A percentile compares a stretch with the other conserved stretches of the same genome.
phyloP scores from a whole-genome alignment of 345 rosid genomes.

The Camelina laxa region DNA sequence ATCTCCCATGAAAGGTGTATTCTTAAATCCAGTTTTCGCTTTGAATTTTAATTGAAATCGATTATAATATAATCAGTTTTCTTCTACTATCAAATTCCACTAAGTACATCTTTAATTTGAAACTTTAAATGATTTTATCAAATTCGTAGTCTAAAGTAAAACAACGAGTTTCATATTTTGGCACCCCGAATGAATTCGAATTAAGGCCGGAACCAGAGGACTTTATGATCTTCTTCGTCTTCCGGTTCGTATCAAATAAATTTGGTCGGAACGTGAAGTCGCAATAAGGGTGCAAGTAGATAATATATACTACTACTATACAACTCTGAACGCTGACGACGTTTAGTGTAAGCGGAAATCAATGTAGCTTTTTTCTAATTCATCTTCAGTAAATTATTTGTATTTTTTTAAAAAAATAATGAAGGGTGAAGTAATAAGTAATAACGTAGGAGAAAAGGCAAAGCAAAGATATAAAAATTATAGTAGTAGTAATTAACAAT shows the following conservation, averaged over 20 bases:
- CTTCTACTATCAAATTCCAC: no score
- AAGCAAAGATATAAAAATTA: slow-evolving; percentile 2
- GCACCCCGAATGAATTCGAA: no score
- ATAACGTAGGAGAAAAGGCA: slow-evolving; percentile 35
- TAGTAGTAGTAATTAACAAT: slow-evolving; percentile 37
- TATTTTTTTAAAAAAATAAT: not conserved
- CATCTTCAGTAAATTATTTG: slow-evolving; percentile 13
- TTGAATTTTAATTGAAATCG: not conserved
- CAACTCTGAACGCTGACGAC: slow-evolving; percentile 35
- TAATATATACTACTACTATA: slow-evolving; percentile 6
- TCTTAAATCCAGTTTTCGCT: not conserved
- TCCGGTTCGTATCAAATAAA: not conserved
- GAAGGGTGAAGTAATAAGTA: not conserved
- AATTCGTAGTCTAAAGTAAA: no score
- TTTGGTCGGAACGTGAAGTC: slow-evolving; percentile 29
- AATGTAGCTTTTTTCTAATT: slow-evolving; percentile 11
- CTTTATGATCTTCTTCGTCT: not conserved
- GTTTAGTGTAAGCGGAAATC: slow-evolving; percentile 30
- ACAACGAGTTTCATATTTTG: no score
- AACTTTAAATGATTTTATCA: no score
- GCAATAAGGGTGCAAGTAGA: slow-evolving; percentile 29
- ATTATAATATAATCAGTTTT: not conserved
- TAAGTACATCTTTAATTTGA: no score
- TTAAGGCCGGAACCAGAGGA: not conserved
- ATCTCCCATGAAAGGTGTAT: not conserved